Evolutionary conservation across 2,329 filamentous ascomycete genomes (phyloP), one percentile per base, ranked within the genome.

Genomic region (Ilyonectria sp.): DNA sequence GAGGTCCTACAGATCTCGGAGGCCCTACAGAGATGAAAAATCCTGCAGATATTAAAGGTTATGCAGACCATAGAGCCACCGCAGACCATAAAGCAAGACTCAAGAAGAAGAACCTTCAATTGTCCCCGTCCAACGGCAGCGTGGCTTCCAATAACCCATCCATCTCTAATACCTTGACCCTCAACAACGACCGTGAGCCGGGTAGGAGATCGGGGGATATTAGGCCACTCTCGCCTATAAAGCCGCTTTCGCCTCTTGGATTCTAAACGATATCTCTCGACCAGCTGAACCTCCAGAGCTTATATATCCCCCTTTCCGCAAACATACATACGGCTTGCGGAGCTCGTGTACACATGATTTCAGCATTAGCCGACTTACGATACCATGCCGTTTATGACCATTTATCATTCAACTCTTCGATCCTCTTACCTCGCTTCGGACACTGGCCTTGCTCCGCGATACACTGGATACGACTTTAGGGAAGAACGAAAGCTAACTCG

Each of bases 191-290:
- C 10, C 74, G 71, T 35, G 76, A 78, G 54, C 40, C 67, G 46
- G 65, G 62, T 33, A 69, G 70, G 54, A 62, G 64, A 40, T 68
- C 81, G n/a, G 80, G 80, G 31, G 86, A 88, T 58, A 73, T 90
- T 49, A 83, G 87, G 49, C 88, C 88, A 3, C 78, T 92, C 40
- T 92, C 90, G 66, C 90, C 90, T 5, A 91, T 92, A 75, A 89
- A 90, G 78, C 90, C 90, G 47, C 79, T 92, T 53, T 92, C 89
- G 40, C 90, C 90, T 13, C 81, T 91, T 75, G 87, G 88, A 68
- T 87, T 91, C 71, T 88, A 79, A 79, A 58, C 53, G 46, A 66
- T 37, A 37, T 67, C 37, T 40, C 50, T 67, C 63, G 56, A 67
- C 58, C 46, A 43, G 60, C 55, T 60, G 60, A 56, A 60, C 49